Conservation (phyloP, 225 moss, liverwort and hornwort genomes). For the Polytrichum formosum region DNA sequence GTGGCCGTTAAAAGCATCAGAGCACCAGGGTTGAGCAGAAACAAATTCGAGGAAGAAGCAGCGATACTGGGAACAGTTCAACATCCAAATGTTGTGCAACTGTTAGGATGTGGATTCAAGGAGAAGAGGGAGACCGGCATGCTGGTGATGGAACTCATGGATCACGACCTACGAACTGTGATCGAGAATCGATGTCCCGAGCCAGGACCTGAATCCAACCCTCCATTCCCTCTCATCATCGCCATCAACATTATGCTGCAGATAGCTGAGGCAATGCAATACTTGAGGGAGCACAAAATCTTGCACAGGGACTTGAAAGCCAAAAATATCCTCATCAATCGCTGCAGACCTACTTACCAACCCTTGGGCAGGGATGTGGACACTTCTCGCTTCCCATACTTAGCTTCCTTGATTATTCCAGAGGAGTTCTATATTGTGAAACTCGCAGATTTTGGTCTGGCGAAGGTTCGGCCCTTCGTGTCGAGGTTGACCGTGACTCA, state of each 20-base stretch:
- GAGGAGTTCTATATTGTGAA: not conserved
- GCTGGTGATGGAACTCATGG: conserved; percentile 50
- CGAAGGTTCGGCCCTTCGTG: not conserved
- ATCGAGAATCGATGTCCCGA: conserved; percentile 21
- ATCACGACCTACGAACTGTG: conserved; percentile 36
- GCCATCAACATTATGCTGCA: conserved; percentile 46
- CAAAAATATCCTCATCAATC: conserved; percentile 43
- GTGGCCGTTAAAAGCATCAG: conserved; percentile 41
- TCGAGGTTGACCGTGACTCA: not conserved
- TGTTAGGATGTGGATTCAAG: conserved; percentile 32
- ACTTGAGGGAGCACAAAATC: conserved; percentile 31
- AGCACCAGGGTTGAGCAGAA: conserved; percentile 27
- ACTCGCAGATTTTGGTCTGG: not conserved
- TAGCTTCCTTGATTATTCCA: not conserved
- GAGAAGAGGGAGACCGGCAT: conserved; percentile 19
- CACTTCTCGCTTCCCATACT: not conserved
- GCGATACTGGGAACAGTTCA: conserved; percentile 47
- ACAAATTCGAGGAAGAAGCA: conserved; percentile 42
- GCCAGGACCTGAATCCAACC: conserved; percentile 7
- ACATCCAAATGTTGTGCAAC: conserved; percentile 40
- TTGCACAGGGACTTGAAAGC: conserved; percentile 48
- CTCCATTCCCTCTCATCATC: conserved; percentile 39
- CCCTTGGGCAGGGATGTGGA: conserved; percentile 18
- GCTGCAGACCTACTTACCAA: conserved; percentile 14
- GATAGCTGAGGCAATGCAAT: conserved; percentile 17